Evolutionary conservation across 2,329 filamentous ascomycete genomes (phyloP), one percentile per base, ranked within the genome.

Genomic region (Hirsutella rhossiliensis): DNA sequence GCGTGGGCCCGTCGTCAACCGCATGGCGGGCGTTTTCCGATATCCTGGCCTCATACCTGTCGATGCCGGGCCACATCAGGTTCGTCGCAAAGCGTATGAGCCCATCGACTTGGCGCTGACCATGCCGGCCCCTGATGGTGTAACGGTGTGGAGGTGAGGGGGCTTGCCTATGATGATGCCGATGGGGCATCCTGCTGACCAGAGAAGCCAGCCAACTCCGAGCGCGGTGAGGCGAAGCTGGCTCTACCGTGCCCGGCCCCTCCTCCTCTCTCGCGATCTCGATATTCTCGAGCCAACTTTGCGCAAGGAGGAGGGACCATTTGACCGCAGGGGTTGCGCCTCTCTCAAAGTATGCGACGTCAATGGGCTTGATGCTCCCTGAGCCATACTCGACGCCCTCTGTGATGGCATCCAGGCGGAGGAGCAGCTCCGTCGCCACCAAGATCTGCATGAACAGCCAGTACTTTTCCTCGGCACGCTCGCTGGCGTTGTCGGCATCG

Each of bases 281-380:
- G 28, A 84, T 79, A 47, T 84, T 83, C 48, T 82, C 76, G n/a
- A 84, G 67, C 79, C 80, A 84, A 38, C 71, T 69, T 23, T 78
- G 68, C 15, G 80, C 80, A 29, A 84, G 65, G 36, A 82, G 65
- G 34, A 84, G 61, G 4, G 80, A 82, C 80, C 80, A 84, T 53
- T 75, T 79, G 18, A 83, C 76, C n/a, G 75, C 73, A 12, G 65
- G 57, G 20, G 73, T 81, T 23, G 78, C 76, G 37, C 75, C 72
- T 50, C 75, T 73, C 52, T 82, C 78, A 46, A 83, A 82, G 38
- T 69, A 69, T 40, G 74, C 68, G 3, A 81, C 67, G 47, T 81
- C 75, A 28, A 72, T 66, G n/a, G 72, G 68, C 46, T 67, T 71
- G 44, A 78, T 68, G 39, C 62, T 65, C 42, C 71, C 67, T 5